phyloP scores from a whole-genome alignment of 2,329 filamentous ascomycete species.

The Penicillium sp. region DNA sequence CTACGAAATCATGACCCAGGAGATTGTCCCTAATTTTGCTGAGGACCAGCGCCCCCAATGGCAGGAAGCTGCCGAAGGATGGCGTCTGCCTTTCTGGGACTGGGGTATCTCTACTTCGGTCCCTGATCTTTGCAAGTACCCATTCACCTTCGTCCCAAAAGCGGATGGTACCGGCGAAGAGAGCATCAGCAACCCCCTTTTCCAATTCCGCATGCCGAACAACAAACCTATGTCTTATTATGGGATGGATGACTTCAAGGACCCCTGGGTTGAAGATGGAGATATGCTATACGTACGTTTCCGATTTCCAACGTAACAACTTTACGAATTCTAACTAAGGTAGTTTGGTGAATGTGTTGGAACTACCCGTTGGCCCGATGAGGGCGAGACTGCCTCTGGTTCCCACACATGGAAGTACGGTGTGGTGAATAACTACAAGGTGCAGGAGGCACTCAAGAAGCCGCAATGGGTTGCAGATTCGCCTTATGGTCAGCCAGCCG shows the following conservation, averaged over 20 bases:
- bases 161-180: constrained; percentile 37
- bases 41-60: constrained; percentile 38
- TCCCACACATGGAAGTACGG: constrained; percentile 17
- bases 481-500: constrained; percentile 15
- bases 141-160: constrained; percentile 36
- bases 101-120: constrained; percentile 36
- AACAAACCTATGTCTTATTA: constrained; percentile 11
- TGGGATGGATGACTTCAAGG: constrained; percentile 6
- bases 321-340: neutral
- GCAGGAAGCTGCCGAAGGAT: constrained; percentile 37
- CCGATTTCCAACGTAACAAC: neutral
- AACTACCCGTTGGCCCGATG: constrained; percentile 27
- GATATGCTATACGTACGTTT: neutral
- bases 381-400: constrained; percentile 11
- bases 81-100: constrained; percentile 54
- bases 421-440: constrained; percentile 22
- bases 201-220: constrained; percentile 42
- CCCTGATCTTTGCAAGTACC: constrained; percentile 30
- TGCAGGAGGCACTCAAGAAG: constrained; percentile 14
- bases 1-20: constrained; percentile 35
- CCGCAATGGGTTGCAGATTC: constrained; percentile 10
- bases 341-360: constrained; percentile 18
- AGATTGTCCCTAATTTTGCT: constrained; percentile 12
- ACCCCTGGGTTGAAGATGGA: constrained; percentile 2
- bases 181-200: constrained; percentile 47